phyloP scores from a whole-genome alignment of 2,329 filamentous ascomycete species.

The Myriosclerotinia scirpicola region DNA sequence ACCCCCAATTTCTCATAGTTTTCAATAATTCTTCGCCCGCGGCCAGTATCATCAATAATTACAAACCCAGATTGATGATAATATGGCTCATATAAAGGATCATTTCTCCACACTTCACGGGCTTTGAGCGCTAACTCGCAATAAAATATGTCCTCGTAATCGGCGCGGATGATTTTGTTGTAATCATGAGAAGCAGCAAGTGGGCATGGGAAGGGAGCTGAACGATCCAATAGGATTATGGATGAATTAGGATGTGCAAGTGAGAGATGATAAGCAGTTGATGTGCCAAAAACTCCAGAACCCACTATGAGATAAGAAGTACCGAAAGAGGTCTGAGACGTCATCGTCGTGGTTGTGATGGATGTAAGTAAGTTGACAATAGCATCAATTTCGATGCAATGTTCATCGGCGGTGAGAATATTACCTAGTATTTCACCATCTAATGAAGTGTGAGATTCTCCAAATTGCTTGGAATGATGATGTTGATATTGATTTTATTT shows the following conservation, averaged over 20 bases:
- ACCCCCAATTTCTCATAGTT: constrained; percentile 46
- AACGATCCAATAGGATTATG: constrained; percentile 49
- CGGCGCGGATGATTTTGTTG: constrained; percentile 60
- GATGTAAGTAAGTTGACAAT: background rate
- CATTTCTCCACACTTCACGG: constrained; percentile 50
- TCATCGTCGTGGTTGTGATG: background rate
- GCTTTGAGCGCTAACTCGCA: constrained; percentile 48
- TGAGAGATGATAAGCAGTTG: constrained; percentile 52
- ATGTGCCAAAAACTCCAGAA: constrained; percentile 53
- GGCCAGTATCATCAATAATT: constrained; percentile 46
- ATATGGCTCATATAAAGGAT: constrained; percentile 48
- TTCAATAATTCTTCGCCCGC: constrained; percentile 48
- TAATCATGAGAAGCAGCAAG: constrained; percentile 57
- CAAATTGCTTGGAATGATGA: too few species aligned
- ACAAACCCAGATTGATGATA: constrained; percentile 55
- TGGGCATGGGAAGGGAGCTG: constrained; percentile 41
- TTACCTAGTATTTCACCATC: background rate
- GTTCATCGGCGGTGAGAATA: background rate
- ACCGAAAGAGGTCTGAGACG: background rate
- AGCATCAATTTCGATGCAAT: background rate
- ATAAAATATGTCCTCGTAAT: constrained; percentile 57
- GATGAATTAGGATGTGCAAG: constrained; percentile 42
- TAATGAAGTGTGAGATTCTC: background rate
- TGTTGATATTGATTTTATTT: background rate
- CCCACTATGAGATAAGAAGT: constrained; percentile 48